Conservation (phyloP, 2,329 filamentous ascomycete species). For the Fusarium dlaminii region DNA sequence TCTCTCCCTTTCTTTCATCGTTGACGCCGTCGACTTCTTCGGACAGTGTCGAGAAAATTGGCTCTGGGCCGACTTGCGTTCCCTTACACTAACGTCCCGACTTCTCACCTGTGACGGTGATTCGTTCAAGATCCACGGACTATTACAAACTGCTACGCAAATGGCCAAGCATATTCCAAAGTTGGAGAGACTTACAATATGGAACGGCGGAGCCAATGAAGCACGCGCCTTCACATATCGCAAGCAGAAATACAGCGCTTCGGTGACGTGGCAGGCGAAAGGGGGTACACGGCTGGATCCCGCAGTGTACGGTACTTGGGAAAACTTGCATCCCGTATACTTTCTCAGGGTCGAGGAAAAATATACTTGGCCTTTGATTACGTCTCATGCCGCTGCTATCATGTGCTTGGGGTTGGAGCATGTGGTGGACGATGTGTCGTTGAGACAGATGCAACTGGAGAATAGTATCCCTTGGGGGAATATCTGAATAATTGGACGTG, state of each 20-base stretch:
- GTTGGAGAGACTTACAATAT: background rate
- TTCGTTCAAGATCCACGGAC: background rate
- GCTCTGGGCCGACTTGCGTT: background rate
- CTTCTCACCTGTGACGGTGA: background rate
- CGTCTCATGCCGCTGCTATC: conserved; percentile 24
- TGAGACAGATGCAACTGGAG: conserved; percentile 21
- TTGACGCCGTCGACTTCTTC: background rate
- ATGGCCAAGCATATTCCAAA: conserved; percentile 9
- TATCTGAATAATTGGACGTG: too few relatives aligned
- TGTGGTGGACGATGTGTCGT: conserved; percentile 6
- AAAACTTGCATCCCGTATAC: background rate
- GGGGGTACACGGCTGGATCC: background rate
- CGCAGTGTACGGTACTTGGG: background rate
- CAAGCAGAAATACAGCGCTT: background rate
- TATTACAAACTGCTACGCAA: background rate
- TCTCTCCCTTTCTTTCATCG: background rate
- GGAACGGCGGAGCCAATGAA: conserved; percentile 8
- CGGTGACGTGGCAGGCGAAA: conserved; percentile 11
- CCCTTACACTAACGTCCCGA: background rate
- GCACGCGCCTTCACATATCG: conserved; percentile 12
- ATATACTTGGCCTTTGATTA: background rate
- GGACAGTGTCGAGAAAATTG: background rate
- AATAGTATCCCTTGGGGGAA: background rate
- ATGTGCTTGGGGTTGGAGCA: conserved; percentile 4
- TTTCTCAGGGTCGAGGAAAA: background rate